phyloP scores from a whole-genome alignment of 1,284 basidiomycete species.

The Irpex rosettiformis region DNA sequence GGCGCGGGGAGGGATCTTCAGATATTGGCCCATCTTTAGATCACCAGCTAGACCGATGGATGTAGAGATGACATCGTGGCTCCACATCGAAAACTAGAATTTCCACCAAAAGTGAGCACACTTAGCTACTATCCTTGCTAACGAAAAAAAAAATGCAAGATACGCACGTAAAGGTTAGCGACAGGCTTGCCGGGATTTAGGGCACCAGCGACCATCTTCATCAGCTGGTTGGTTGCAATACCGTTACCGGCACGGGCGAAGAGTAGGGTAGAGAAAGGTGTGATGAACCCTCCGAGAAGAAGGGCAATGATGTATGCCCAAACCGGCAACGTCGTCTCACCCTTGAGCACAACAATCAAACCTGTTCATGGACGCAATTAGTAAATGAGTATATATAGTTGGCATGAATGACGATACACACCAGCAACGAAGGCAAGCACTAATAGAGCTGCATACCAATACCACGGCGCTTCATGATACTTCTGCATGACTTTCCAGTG shows the following conservation, averaged over 20 bases:
- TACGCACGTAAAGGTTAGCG: conserved; percentile 60
- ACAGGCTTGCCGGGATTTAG: conserved; percentile 62
- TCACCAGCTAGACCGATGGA: conserved; percentile 51
- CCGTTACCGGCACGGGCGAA: conserved; percentile 55
- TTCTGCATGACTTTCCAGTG: conserved; percentile 56
- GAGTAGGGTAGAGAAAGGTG: conserved; percentile 39
- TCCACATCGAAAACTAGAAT: conserved; percentile 59
- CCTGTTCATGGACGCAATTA: conserved; percentile 29
- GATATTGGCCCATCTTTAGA: conserved; percentile 74
- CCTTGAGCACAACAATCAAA: conserved; percentile 52
- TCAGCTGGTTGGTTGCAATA: conserved; percentile 55
- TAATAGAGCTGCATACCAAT: conserved; percentile 51
- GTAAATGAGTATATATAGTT: neutral
- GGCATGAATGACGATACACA: conserved; percentile 22
- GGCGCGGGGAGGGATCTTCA: conserved; percentile 71
- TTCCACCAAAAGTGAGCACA: neutral
- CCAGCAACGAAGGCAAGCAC: conserved; percentile 50
- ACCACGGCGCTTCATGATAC: conserved; percentile 50
- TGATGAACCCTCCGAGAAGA: conserved; percentile 30
- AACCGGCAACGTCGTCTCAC: conserved; percentile 60
- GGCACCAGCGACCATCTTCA: conserved; percentile 66
- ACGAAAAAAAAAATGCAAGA: neutral
- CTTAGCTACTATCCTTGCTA: too few species aligned
- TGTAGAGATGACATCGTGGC: conserved; percentile 52
- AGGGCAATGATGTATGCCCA: conserved; percentile 52